Conservation (phyloP, 176 grass and related monocot species). For the Bolboschoenus planiculmis region DNA sequence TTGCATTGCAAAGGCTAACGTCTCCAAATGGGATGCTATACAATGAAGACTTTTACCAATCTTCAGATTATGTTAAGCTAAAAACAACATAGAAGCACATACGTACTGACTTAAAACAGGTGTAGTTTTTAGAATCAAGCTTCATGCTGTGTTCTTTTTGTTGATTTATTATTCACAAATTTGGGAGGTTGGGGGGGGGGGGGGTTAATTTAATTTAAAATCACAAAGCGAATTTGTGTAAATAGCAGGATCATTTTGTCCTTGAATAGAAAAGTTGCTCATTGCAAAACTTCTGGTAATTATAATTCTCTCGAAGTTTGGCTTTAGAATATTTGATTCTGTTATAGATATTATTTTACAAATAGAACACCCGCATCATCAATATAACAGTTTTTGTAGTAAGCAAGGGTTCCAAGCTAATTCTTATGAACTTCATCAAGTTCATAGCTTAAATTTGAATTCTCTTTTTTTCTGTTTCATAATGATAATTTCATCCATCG, state of each 20-base stretch:
- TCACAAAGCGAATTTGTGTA: neutral
- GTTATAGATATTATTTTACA: neutral
- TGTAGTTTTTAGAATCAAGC: neutral
- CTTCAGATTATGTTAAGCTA: slow-evolving; percentile 31
- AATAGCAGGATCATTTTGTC: neutral
- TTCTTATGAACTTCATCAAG: too few relatives aligned
- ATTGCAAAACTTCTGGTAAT: neutral
- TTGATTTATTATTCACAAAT: neutral
- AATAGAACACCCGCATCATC: neutral
- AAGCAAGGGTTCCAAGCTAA: too few relatives aligned
- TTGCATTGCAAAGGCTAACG: slow-evolving; percentile 59
- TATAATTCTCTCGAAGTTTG: neutral
- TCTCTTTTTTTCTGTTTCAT: neutral
- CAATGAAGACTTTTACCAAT: slow-evolving; percentile 57
- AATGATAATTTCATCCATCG: too few relatives aligned
- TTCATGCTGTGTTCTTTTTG: neutral
- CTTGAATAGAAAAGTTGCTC: neutral
- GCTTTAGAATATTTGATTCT: neutral
- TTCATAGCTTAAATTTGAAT: too few relatives aligned
- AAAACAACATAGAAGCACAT: slow-evolving; percentile 34
- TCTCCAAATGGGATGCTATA: slow-evolving; percentile 62
- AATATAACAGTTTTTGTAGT: too few relatives aligned
- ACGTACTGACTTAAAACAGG: neutral
- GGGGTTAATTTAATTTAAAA: neutral
- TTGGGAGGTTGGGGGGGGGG: too few relatives aligned